phyloP scores from a whole-genome alignment of 805 yeast genomes.

The Komagataella mondaviorum region DNA sequence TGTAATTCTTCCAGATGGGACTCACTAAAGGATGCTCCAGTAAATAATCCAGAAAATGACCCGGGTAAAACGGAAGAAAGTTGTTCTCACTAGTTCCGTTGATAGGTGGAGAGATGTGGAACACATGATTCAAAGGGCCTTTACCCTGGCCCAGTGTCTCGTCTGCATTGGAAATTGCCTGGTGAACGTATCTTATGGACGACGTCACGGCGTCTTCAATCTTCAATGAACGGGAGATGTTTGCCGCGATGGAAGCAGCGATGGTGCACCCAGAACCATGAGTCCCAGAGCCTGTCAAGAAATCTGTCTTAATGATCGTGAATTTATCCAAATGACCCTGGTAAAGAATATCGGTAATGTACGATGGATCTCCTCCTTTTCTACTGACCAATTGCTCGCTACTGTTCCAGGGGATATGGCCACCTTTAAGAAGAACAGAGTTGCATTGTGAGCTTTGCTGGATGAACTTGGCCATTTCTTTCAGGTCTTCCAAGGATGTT shows the following conservation, averaged over 20 bases:
- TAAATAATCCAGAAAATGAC: slow-evolving; percentile 33
- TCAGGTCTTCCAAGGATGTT: slow-evolving; percentile 20
- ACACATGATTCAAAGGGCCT: slow-evolving; percentile 69
- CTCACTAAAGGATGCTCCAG: slow-evolving; percentile 40
- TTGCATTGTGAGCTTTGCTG: slow-evolving; percentile 25
- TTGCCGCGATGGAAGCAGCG: slow-evolving; percentile 68
- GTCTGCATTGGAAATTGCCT: slow-evolving; percentile 38
- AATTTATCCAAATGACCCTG: slow-evolving; percentile 18
- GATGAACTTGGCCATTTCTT: slow-evolving; percentile 22
- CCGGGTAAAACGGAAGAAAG: slow-evolving; percentile 18
- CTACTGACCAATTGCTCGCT: slow-evolving; percentile 6
- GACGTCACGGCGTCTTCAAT: slow-evolving; percentile 36
- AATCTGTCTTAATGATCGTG: slow-evolving; percentile 32
- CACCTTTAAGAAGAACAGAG: slow-evolving; percentile 74
- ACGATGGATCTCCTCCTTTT: slow-evolving; percentile 6
- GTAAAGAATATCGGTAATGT: slow-evolving; percentile 13
- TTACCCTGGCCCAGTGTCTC: slow-evolving; percentile 27
- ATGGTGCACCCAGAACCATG: slow-evolving; percentile 93
- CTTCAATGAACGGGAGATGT: slow-evolving; percentile 42
- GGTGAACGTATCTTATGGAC: slow-evolving; percentile 54
- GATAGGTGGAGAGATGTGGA: slow-evolving; percentile 14
- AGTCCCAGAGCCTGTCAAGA: slow-evolving; percentile 36
- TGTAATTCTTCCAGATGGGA: slow-evolving; percentile 44
- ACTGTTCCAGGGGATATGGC: slow-evolving; percentile 45
- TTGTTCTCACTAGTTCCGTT: slow-evolving; percentile 3